Evolutionary conservation across 176 grass and related monocot species (phyloP), one percentile per base, ranked within the genome.

Genomic region (Carex littledalei): DNA sequence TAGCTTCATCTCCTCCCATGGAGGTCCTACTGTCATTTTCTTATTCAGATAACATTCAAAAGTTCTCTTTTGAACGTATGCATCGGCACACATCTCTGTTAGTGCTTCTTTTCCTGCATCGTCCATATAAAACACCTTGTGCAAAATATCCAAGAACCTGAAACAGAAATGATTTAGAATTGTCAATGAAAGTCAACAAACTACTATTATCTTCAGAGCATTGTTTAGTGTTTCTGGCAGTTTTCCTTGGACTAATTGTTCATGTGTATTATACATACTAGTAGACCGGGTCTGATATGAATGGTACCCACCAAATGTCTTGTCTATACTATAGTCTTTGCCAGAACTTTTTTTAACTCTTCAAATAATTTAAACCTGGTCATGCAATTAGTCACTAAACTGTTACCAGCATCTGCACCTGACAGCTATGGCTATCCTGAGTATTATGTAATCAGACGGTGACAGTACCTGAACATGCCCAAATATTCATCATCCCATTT

Each of bases 11-110:
- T 95, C 93, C 0, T 87, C 87, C 87, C 57, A 84, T 18, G 91
- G 84, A 67, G 88, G 78, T 17, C 77, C 90, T 1, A 82, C 77
- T 26, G 75, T 89, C 96, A 95, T 99, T 85, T 81, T 84, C 91
- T 99, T 99, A 85, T 95, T 84, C 17, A 98, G 86, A 86, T 99
- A 99, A 87, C 96, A 93, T 26, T 99, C 96, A 67, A 99, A 99
- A 14, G 96, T 95, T 69, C 93, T 89, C 5, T 94, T 90, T 82
- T 95, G 96, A 88, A 95, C 93, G 68, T 99, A 88, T 86, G 93
- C 93, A 83, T 99, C 96, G 3, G 86, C 87, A 83, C 96, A 99
- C 83, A 95, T 85, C 87, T 99, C 96, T 81, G 94, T 88, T 17
- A 95, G 90, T 78, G 96, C 96, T 89, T 99, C 96, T 12, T 90